phyloP scores from a whole-genome alignment of 1,139 yeast species.

The Nakaseomyces kungkrabaensis region DNA sequence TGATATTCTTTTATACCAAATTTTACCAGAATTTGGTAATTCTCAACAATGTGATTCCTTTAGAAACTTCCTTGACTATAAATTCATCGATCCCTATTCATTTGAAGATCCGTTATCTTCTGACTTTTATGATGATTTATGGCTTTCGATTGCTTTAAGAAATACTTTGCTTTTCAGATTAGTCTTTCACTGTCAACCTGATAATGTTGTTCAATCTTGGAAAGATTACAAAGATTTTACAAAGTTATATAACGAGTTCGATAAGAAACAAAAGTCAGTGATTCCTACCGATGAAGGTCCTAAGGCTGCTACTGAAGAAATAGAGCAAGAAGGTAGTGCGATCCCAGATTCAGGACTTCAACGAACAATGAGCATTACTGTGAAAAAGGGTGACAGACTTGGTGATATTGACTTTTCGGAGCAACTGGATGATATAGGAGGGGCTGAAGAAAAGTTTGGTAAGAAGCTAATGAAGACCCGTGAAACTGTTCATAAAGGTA shows the following conservation, averaged over 20 bases:
- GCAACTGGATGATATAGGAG: slow-evolving; percentile 6
- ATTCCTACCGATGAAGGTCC: slow-evolving; percentile 20
- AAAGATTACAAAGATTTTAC: slow-evolving; percentile 69
- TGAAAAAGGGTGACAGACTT: slow-evolving; percentile 3
- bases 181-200: slow-evolving; percentile 93
- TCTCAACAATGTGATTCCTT: not conserved
- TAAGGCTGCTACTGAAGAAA: slow-evolving; percentile 4
- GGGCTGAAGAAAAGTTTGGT: slow-evolving; percentile 6
- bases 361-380: slow-evolving; percentile 4
- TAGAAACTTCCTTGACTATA: slow-evolving; percentile 22
- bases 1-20: slow-evolving; percentile 35
- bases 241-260: slow-evolving; percentile 47
- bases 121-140: slow-evolving; percentile 74
- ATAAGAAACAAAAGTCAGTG: slow-evolving; percentile 38
- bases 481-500: not conserved
- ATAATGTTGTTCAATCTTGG: slow-evolving; percentile 82
- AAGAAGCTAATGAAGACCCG: not conserved
- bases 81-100: slow-evolving; percentile 73
- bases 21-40: slow-evolving; percentile 8
- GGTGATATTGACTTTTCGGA: slow-evolving; percentile 7
- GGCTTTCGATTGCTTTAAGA: slow-evolving; percentile 76
- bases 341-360: slow-evolving; percentile 10
- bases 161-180: slow-evolving; percentile 74
- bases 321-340: slow-evolving; percentile 6
- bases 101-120: slow-evolving; percentile 79